phyloP scores from a whole-genome alignment of 768 basidiomycete species.

The Zangia roseola region DNA sequence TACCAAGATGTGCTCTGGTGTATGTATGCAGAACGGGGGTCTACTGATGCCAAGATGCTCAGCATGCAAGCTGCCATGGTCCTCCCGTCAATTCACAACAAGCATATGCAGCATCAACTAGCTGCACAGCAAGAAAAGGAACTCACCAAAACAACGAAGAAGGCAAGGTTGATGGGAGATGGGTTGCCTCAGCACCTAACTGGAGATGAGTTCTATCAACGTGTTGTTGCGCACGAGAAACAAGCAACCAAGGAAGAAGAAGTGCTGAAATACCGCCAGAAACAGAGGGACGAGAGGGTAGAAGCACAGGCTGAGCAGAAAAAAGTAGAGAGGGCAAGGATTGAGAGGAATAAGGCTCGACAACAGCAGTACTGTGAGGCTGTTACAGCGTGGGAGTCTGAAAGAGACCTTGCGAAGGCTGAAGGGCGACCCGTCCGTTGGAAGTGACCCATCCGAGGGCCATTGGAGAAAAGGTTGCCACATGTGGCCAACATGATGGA shows the following conservation, averaged over 20 bases:
- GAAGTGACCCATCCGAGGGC: not conserved
- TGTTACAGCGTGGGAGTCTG: constrained; percentile 15
- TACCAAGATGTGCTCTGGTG: not conserved
- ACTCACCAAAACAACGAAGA: constrained; percentile 3
- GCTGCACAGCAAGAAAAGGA: constrained; percentile 15
- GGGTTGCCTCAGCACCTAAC: constrained; percentile 22
- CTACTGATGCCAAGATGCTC: constrained; percentile 6
- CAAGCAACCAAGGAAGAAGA: constrained; percentile 1
- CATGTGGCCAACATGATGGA: too few relatives aligned
- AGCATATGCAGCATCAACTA: constrained; percentile 10
- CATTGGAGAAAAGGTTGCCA: too few relatives aligned
- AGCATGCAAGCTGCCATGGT: constrained; percentile 16
- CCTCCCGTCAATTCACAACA: constrained; percentile 13
- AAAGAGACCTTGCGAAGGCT: constrained; percentile 18
- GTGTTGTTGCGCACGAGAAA: too few relatives aligned
- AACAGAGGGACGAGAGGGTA: not conserved
- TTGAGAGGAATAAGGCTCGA: constrained; percentile 13
- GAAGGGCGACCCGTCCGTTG: constrained; percentile 23
- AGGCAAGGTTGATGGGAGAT: constrained; percentile 14
- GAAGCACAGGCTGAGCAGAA: constrained; percentile 19
- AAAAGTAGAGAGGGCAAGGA: constrained; percentile 7
- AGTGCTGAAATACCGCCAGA: not conserved
- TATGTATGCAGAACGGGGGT: not conserved
- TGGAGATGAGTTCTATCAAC: constrained; percentile 15
- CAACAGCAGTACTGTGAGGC: constrained; percentile 5